A percentile compares a stretch with the other conserved stretches of the same genome.
phyloP scores from a whole-genome alignment of 768 basidiomycete genomes.

The Hydnum rufescens region DNA sequence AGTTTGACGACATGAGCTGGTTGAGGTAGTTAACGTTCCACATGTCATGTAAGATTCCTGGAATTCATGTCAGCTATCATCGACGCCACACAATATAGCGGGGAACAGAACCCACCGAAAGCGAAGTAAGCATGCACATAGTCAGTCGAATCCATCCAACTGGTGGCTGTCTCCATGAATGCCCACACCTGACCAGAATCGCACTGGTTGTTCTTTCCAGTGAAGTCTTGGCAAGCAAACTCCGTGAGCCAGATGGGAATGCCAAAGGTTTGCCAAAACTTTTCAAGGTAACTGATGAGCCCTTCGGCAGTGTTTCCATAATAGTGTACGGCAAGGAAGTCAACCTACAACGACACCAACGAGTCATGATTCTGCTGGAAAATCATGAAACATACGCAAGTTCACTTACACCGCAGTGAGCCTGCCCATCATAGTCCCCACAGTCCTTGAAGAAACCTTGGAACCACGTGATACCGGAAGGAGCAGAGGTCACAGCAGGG shows the following conservation, averaged over 20 bases:
- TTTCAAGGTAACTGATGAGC: conserved; percentile 32
- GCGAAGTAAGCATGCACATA: conserved; percentile 29
- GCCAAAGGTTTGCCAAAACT: conserved; percentile 26
- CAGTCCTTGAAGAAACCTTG: conserved; percentile 34
- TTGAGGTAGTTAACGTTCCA: conserved; percentile 37
- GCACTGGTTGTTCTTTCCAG: conserved; percentile 25
- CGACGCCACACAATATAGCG: not conserved
- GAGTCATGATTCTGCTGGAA: too few relatives aligned
- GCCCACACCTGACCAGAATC: conserved; percentile 21
- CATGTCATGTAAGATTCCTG: conserved; percentile 18
- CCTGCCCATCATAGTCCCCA: conserved; percentile 24
- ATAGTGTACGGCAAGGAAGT: conserved; percentile 41
- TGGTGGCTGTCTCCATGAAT: conserved; percentile 24
- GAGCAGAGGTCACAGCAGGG: conserved; percentile 47
- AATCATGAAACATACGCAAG: too few relatives aligned
- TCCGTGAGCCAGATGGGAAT: conserved; percentile 44
- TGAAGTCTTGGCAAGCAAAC: conserved; percentile 51
- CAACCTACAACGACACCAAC: conserved; percentile 24
- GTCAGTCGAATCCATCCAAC: conserved; percentile 19
- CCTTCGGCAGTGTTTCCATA: conserved; percentile 34
- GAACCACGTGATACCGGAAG: conserved; percentile 45
- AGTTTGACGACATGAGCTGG: conserved; percentile 25
- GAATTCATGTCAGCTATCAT: not conserved
- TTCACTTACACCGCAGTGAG: conserved; percentile 29
- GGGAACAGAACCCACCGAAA: conserved; percentile 33